These are phyloP conservation scores for Noccaea bulbosa DNA, from an alignment of 345 rosid species.

Conservation along the genomic window DNA sequence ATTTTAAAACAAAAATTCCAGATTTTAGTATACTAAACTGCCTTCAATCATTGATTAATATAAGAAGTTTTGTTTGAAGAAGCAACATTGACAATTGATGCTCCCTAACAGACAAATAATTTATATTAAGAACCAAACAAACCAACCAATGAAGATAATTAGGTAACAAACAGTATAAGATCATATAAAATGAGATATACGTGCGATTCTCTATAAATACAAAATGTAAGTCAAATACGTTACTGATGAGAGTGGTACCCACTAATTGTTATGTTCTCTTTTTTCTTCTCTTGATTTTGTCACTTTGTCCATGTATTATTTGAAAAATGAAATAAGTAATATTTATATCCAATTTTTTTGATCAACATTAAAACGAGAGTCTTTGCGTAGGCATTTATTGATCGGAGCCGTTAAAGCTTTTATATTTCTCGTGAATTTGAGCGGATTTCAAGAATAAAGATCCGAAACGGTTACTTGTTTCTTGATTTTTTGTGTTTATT, in stretches of 20 bases:
- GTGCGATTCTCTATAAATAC: constrained; percentile 23
- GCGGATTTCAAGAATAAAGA: background rate
- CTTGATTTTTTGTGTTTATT: background rate
- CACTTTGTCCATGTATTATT: constrained; percentile 30
- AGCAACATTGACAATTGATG: constrained; percentile 44
- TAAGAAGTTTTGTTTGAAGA: constrained; percentile 15
- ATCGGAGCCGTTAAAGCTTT: constrained; percentile 37
- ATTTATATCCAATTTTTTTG: constrained; percentile 28
- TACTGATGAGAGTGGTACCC: constrained; percentile 40
- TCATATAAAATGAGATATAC: constrained; percentile 23
- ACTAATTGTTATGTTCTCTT: constrained; percentile 6
- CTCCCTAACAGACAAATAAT: constrained; percentile 31
- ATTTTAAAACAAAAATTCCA: background rate
- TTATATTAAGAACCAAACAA: background rate
- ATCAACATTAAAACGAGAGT: constrained; percentile 29
- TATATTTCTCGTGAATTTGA: constrained; percentile 37
- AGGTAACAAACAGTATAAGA: background rate
- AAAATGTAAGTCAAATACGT: constrained; percentile 39
- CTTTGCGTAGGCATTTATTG: constrained; percentile 37
- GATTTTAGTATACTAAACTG: background rate
- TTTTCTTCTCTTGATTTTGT: constrained; percentile 29
- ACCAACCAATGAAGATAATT: constrained; percentile 25
- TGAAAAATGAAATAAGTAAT: background rate
- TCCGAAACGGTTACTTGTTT: constrained; percentile 7
- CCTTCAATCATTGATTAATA: constrained; percentile 28